Conservation (phyloP, 139 green algal genomes). For the Parachlorella kessleri region DNA sequence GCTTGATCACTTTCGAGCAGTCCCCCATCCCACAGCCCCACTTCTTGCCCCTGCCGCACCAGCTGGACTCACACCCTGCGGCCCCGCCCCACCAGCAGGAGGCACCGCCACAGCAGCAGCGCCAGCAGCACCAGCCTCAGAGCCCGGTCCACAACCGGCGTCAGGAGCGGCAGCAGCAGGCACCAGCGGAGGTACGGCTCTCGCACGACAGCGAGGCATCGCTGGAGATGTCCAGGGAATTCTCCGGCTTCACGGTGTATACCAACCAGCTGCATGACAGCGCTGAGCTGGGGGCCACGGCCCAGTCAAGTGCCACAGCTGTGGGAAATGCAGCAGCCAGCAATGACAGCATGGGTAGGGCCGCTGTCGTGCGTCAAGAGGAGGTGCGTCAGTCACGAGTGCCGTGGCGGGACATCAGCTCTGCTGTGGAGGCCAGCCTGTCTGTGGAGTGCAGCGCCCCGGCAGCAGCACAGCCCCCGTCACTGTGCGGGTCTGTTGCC, state of each 20-base stretch:
- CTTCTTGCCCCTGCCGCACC: not conserved
- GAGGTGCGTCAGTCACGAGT: not conserved
- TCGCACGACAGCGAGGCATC: slow-evolving; percentile 1
- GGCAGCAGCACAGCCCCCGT: not conserved
- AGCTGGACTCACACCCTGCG: not conserved
- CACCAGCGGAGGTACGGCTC: not conserved
- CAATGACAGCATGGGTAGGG: not conserved
- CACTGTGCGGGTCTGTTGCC: not conserved
- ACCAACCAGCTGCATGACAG: slow-evolving; percentile 26
- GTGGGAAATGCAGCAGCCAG: not conserved
- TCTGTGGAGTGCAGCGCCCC: not conserved
- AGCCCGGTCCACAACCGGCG: not conserved
- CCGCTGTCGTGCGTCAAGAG: too few species aligned
- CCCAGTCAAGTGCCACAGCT: not conserved
- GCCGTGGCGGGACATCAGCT: slow-evolving; percentile 25
- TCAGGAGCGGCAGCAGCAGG: not conserved
- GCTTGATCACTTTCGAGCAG: too few species aligned
- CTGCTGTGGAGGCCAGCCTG: slow-evolving; percentile 17
- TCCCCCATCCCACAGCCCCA: too few species aligned
- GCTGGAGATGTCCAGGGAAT: slow-evolving; percentile 2
- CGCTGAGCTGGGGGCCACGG: not conserved
- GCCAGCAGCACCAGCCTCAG: too few species aligned
- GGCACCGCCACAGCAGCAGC: not conserved
- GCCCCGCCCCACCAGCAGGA: not conserved
- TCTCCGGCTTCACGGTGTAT: slow-evolving; percentile 48